Evolutionary conservation across 2,329 filamentous ascomycete species (phyloP).

Genomic region (Trichoderma arundinaceum): DNA sequence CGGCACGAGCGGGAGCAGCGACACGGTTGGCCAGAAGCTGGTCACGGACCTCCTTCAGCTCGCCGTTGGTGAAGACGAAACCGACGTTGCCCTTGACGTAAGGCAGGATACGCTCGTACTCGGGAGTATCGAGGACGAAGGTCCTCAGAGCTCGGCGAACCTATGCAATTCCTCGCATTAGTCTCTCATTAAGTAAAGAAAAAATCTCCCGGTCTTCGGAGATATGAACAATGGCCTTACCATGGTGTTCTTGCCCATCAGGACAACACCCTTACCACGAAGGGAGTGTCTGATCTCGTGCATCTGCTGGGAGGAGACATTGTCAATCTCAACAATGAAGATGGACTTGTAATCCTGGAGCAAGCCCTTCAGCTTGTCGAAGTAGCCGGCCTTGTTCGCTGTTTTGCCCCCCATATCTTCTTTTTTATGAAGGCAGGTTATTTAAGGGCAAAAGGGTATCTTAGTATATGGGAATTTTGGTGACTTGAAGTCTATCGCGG

Average conservation of each 20-base stretch:
- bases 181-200: neutral
- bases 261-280: slow-evolving; percentile 88
- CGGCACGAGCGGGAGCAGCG: slow-evolving; percentile 95
- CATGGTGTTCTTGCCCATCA: slow-evolving; percentile 99
- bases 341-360: slow-evolving; percentile 96
- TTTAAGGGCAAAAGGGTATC: slow-evolving; percentile 79
- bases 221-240: slow-evolving; percentile 54
- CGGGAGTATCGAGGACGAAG: slow-evolving; percentile 86
- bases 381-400: slow-evolving; percentile 93
- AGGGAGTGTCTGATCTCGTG: slow-evolving; percentile 97
- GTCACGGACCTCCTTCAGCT: slow-evolving; percentile 90
- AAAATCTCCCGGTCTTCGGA: neutral
- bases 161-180: slow-evolving; percentile 48
- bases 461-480: slow-evolving; percentile 36
- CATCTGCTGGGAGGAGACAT: slow-evolving; percentile 99
- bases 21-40: slow-evolving; percentile 97
- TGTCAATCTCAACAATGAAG: slow-evolving; percentile 98
- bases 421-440: slow-evolving; percentile 93
- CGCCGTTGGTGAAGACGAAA: slow-evolving; percentile 99
- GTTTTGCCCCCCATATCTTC: slow-evolving; percentile 99
- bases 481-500: slow-evolving; percentile 37
- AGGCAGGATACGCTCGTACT: slow-evolving; percentile 97
- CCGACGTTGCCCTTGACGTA: slow-evolving; percentile 97
- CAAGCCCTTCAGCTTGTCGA: slow-evolving; percentile 98
- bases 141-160: slow-evolving; percentile 97